Evolutionary conservation across 768 basidiomycete genomes (phyloP), one percentile per base, ranked within the genome.

Genomic region (Strobilomyces dryophilus): DNA sequence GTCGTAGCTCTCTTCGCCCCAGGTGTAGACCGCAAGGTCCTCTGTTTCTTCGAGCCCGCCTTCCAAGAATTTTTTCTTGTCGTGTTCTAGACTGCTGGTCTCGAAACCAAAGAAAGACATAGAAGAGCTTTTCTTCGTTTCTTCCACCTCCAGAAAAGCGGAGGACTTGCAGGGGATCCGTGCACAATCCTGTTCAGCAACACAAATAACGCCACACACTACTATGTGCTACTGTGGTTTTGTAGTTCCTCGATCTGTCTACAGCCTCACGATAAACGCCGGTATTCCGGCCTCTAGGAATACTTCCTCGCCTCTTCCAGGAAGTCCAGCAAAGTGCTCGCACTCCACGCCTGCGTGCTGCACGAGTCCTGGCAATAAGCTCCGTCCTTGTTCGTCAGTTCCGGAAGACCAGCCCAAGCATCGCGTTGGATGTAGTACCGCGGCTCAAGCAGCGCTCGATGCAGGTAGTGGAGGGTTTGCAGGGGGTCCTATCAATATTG

Each of bases 311-410:
- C 90, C 45, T 78, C 80, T 61, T 93, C 84, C 47, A 97, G 70
- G 68, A 95, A 89, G 73, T 97, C 95, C 26, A 98, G 75, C 57
- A 98, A 69, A 21, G 92, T 95, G 68, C 91, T 93, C 43, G 92
- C 83, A 63, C 91, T 93, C 97, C 95, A 98, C 5, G 95, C 97
- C 66, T 98, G 97, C 26, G 97, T 94, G 43, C 79, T 76, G 66
- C 95, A 98, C 43, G 92, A 93, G 70, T 98, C 95, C 47, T 69
- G 69, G 66, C 95, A 98, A 71, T 82, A 83, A 36, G 74, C 73
- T 11, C 95, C 95, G 56, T 93, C 80, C 66, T 81, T 81, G 69
- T 95, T 94, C 53, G 92, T 95, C 57, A 93, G 72, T 70, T 98
- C 97, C 0, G 97, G 97, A 21, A 99, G 73, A 24, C 97, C 97